Evolutionary conservation across 306 rosid species (phyloP).

Genomic region (Trifolium repens): DNA sequence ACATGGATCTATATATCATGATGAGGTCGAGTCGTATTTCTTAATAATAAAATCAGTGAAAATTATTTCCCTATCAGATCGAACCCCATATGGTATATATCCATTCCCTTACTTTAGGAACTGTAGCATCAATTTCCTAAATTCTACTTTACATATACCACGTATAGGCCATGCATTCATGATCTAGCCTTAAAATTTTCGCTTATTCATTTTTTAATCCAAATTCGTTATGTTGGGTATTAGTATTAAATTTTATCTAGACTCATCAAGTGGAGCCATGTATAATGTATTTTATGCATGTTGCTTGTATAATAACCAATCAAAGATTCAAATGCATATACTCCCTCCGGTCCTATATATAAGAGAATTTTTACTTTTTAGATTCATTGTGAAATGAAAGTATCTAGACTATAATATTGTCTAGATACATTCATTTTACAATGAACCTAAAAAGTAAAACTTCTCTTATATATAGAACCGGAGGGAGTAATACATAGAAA

Average conservation of each 20-base stretch:
- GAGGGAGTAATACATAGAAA: too few relatives aligned
- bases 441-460: too few relatives aligned
- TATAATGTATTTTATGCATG: neutral
- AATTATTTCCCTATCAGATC: neutral
- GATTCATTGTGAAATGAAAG: too few relatives aligned
- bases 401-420: too few relatives aligned
- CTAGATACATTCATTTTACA: too few relatives aligned
- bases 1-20: neutral
- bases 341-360: too few relatives aligned
- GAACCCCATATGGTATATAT: slow-evolving; percentile 22
- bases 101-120: slow-evolving; percentile 37
- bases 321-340: neutral
- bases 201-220: neutral
- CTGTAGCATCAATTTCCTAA: slow-evolving; percentile 48
- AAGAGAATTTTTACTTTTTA: too few relatives aligned
- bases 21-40: neutral
- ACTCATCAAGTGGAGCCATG: slow-evolving; percentile 4
- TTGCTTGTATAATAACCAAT: neutral
- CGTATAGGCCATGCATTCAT: slow-evolving; percentile 30
- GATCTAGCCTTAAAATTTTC: neutral
- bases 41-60: slow-evolving; percentile 2
- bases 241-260: neutral
- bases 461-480: too few relatives aligned
- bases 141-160: slow-evolving; percentile 34
- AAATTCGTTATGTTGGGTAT: neutral